These are phyloP conservation scores for Lycium ferocissimum DNA, from an alignment of 257 asterid genomes.

Conservation along the genomic window DNA sequence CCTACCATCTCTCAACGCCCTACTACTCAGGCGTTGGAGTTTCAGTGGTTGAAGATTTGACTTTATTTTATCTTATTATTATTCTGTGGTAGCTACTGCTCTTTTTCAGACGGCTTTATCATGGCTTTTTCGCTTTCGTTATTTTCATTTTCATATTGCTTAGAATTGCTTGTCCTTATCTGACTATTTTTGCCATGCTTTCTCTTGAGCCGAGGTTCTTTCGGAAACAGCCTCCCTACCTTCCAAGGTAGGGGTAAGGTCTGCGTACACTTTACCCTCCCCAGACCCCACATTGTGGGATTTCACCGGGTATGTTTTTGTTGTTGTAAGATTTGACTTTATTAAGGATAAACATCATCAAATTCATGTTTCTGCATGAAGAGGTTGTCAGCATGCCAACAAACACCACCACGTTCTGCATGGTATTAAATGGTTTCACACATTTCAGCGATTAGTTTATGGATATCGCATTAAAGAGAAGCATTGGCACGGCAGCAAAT, in stretches of 20 bases:
- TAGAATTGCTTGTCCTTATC: no score
- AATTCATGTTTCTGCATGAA: not conserved
- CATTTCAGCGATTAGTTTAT: not conserved
- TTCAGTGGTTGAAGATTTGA: slow-evolving; percentile 19
- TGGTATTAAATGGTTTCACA: slow-evolving; percentile 21
- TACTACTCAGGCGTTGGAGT: not conserved
- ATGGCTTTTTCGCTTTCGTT: no score
- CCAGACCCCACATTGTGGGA: no score
- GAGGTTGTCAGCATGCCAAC: not conserved
- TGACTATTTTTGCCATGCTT: no score
- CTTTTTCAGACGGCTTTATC: no score
- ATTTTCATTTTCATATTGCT: no score
- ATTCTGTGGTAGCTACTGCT: no score
- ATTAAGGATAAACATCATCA: slow-evolving; percentile 14
- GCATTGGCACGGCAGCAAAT: not conserved
- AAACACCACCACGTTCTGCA: not conserved
- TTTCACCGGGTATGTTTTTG: no score
- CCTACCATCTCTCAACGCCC: slow-evolving; percentile 23
- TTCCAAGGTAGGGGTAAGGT: no score
- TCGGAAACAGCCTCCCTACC: no score
- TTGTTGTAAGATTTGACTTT: not conserved
- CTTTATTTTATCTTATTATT: not conserved
- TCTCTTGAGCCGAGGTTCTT: no score
- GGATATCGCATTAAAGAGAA: slow-evolving; percentile 24
- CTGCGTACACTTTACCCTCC: no score